A percentile compares a stretch with the other conserved stretches of the same genome.
Evolutionary conservation across 257 asterid genomes (phyloP).

Genomic region (Mitragyna speciosa): DNA sequence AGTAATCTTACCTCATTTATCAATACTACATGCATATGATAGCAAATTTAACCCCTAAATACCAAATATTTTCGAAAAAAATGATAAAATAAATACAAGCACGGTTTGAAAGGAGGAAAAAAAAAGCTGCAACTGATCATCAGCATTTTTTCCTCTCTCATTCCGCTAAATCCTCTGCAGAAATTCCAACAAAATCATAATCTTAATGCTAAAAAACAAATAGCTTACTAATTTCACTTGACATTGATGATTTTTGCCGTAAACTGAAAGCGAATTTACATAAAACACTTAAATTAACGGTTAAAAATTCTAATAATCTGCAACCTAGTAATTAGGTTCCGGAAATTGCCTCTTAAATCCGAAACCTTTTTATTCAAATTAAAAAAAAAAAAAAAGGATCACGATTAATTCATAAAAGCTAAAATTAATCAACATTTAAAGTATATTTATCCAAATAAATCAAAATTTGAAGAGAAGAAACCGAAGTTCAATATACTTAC

Average conservation of each 20-base stretch:
- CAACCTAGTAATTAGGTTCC: not conserved
- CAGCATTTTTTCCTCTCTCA: not conserved
- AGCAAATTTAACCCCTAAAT: not conserved
- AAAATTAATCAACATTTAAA: not conserved
- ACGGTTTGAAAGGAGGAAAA: not conserved
- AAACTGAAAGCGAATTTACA: not conserved
- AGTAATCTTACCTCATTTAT: not conserved
- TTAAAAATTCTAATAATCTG: not conserved
- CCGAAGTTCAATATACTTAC: conserved; percentile 37
- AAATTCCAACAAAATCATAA: not conserved
- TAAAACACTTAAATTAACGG: not conserved
- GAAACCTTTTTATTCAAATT: too few relatives aligned
- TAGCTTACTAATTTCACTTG: not conserved
- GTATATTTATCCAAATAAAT: not conserved
- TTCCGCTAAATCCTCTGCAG: not conserved
- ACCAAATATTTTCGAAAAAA: not conserved
- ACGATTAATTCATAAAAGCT: not conserved
- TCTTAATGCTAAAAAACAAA: not conserved
- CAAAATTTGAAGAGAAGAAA: not conserved
- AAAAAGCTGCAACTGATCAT: not conserved
- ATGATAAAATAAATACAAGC: not conserved
- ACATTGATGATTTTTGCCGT: not conserved
- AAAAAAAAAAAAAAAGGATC: not conserved
- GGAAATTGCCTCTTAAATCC: too few relatives aligned
- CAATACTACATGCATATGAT: not conserved